Evolutionary conservation across 345 rosid species (phyloP), one percentile per base, ranked within the genome.

Genomic region (Ceriops zippeliana): DNA sequence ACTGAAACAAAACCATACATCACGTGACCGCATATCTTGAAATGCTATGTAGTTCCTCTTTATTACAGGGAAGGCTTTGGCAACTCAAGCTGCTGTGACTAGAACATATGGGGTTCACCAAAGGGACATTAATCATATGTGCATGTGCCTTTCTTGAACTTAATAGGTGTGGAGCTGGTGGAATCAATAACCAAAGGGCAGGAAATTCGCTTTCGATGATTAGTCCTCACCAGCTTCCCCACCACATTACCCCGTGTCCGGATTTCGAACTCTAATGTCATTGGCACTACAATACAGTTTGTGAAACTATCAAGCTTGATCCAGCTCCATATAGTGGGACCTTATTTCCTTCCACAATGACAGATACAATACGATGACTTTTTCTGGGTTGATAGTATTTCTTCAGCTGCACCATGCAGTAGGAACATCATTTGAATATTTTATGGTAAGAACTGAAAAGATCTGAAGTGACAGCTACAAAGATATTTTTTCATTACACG

Each of bases 261-360:
- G 66, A 91, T 70, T 76, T 82, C 93, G 21, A 91, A 83, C 58
- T 66, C 78, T 77, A 91, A 67, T 5, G 66, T 66, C 83, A 85
- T 57, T 22, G 89, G 89, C 68, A 86, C 75, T 32, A 64, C 73
- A 21, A 79, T 81, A 1, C 89, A 19, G 73, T 84, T 63, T 70
- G 84, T 16, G 88, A 69, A 52, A 79, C 77, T 26, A 70, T 52
- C 24, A 89, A 71, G 70, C 82, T 77, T 56, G 90, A 86, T 75
- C 92, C 93, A 0, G 92, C 97, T 32, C 96, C 97, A 57, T 89
- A 91, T 15, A 89, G 68, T 10, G 92, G 88, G 63, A 89, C 88
- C 73, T 79, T 89, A 49, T 78, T 78, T 8, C 97, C 93, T 76
- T 91, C 82, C 62, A 91, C 63, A 51, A 76, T 75, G 63, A 89